phyloP scores from a whole-genome alignment of 495 filamentous ascomycete species.

The Recurvomyces mirabilis region DNA sequence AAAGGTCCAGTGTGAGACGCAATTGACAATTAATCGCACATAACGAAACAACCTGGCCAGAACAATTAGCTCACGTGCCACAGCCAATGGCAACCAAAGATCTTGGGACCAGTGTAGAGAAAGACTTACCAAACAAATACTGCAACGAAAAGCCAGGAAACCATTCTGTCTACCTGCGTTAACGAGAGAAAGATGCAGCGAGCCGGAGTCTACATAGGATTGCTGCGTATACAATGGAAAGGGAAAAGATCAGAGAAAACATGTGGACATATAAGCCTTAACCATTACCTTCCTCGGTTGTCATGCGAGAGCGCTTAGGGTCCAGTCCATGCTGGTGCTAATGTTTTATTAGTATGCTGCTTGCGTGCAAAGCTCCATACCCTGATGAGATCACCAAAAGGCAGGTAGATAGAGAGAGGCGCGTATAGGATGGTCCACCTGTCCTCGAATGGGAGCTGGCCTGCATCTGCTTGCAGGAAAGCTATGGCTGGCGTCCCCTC shows the following conservation, averaged over 20 bases:
- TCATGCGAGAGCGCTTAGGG: slow-evolving; percentile 19
- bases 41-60: slow-evolving; percentile 35
- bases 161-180: slow-evolving; percentile 16
- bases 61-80: slow-evolving; percentile 2
- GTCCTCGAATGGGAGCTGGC: slow-evolving; percentile 13
- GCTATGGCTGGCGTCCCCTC: slow-evolving; percentile 8
- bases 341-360: slow-evolving; percentile 14
- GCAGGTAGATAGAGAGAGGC: slow-evolving; percentile 1
- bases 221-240: slow-evolving; percentile 1
- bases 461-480: slow-evolving; percentile 12
- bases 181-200: slow-evolving; percentile 16
- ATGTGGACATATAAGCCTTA: slow-evolving; percentile 15
- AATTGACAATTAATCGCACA: slow-evolving; percentile 53
- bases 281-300: slow-evolving; percentile 16
- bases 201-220: slow-evolving; percentile 11
- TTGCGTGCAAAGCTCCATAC: slow-evolving; percentile 18
- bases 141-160: slow-evolving; percentile 20
- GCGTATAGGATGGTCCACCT: slow-evolving; percentile 2
- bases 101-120: neutral
- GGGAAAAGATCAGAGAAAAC: slow-evolving; percentile 9
- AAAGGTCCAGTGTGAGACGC: slow-evolving; percentile 53
- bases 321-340: slow-evolving; percentile 16
- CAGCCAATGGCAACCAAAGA: neutral
- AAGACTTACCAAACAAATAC: slow-evolving; percentile 20
- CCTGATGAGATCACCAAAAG: slow-evolving; percentile 18